phyloP scores from a whole-genome alignment of 2,329 filamentous ascomycete species.

The Fusarium setosum region DNA sequence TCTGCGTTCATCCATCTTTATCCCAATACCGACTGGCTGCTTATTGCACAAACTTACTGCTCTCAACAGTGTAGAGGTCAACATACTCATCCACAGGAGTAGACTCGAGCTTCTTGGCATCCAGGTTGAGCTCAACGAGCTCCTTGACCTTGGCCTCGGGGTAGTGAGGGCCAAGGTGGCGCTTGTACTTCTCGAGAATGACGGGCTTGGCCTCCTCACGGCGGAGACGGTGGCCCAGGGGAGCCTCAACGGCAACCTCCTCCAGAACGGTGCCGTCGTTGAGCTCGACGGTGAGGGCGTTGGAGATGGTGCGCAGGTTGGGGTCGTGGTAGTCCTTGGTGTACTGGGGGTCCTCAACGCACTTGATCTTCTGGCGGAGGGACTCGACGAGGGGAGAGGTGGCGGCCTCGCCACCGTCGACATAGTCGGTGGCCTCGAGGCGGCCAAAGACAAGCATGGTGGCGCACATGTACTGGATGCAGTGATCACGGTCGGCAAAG shows the following conservation, averaged over 20 bases:
- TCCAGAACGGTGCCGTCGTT: conserved; percentile 93
- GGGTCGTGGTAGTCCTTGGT: conserved; percentile 97
- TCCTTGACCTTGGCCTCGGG: conserved; percentile 80
- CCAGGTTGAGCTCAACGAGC: conserved; percentile 82
- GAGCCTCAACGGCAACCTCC: conserved; percentile 93
- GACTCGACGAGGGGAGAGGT: conserved; percentile 90
- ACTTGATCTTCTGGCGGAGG: conserved; percentile 92
- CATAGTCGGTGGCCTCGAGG: conserved; percentile 93
- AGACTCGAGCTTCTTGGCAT: conserved; percentile 79
- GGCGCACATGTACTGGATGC: conserved; percentile 98
- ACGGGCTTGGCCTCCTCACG: conserved; percentile 98
- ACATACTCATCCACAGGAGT: conserved; percentile 94
- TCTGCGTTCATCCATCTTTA: conserved; percentile 15
- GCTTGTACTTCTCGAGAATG: conserved; percentile 95
- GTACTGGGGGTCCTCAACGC: conserved; percentile 95
- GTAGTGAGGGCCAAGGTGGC: conserved; percentile 89
- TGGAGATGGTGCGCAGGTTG: conserved; percentile 92
- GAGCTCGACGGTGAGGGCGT: conserved; percentile 93
- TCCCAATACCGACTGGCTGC: neutral
- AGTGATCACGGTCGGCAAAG: conserved; percentile 99
- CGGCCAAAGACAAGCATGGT: conserved; percentile 97
- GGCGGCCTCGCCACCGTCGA: conserved; percentile 91
- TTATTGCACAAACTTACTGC: conserved; percentile 66
- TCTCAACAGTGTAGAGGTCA: conserved; percentile 78
- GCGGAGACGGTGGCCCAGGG: conserved; percentile 89